A percentile compares a stretch with the other conserved stretches of the same genome.
phyloP scores from a whole-genome alignment of 805 yeast species.

The Cyberlindnera mrakii region DNA sequence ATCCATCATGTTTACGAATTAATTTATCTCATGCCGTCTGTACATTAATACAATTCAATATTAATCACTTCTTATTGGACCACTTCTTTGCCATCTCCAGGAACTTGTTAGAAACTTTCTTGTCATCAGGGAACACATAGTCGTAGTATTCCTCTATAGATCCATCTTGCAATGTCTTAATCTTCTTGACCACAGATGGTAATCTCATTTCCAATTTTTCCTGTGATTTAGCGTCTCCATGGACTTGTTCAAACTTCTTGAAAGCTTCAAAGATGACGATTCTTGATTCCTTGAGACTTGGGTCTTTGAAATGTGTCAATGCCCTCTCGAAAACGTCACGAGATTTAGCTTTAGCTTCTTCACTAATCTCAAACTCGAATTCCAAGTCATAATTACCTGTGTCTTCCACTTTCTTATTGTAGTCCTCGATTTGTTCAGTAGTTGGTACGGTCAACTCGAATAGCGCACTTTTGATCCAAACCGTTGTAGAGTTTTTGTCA shows the following conservation, averaged over 20 bases:
- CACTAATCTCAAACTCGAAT: constrained; percentile 45
- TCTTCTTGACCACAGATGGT: constrained; percentile 48
- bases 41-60: not conserved
- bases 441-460: constrained; percentile 67
- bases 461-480: constrained; percentile 64
- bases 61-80: constrained; percentile 26
- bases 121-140: constrained; percentile 65
- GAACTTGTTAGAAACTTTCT: constrained; percentile 28
- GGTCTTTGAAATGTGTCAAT: constrained; percentile 34
- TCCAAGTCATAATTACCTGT: constrained; percentile 37
- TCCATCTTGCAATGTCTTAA: constrained; percentile 36
- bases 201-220: constrained; percentile 36
- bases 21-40: too few relatives aligned
- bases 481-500: constrained; percentile 28
- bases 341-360: constrained; percentile 43
- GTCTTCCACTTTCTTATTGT: constrained; percentile 19
- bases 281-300: constrained; percentile 36
- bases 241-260: constrained; percentile 53
- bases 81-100: constrained; percentile 45
- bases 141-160: constrained; percentile 50
- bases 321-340: constrained; percentile 56
- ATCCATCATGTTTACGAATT: too few relatives aligned
- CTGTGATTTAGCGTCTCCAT: constrained; percentile 45
- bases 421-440: constrained; percentile 38
- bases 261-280: constrained; percentile 53